phyloP scores from a whole-genome alignment of 257 asterid genomes.

The Ilex asprella region DNA sequence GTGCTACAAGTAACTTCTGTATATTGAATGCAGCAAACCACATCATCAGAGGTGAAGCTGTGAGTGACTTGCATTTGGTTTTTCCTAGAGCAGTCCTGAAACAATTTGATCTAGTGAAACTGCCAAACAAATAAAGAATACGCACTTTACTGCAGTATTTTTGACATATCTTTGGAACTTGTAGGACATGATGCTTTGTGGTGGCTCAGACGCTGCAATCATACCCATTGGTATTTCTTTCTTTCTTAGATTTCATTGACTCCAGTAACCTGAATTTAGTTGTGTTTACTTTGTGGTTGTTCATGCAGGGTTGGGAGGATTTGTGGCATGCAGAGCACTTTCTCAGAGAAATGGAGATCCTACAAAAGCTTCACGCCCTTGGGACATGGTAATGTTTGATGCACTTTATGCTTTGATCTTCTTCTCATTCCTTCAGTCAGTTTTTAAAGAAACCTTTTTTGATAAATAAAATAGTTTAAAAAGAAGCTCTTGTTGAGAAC shows the following conservation, averaged over 20 bases:
- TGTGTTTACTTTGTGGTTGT: background rate
- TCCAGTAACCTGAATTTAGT: background rate
- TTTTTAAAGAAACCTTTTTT: background rate
- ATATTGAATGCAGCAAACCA: conserved; percentile 68
- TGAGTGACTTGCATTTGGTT: conserved; percentile 6
- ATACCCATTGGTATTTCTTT: conserved; percentile 28
- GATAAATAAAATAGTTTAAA: no score
- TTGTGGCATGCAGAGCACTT: conserved; percentile 67
- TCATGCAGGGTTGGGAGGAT: conserved; percentile 44
- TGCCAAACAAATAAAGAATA: no score
- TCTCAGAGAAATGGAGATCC: conserved; percentile 71
- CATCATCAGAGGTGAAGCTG: conserved; percentile 59
- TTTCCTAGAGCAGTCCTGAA: background rate
- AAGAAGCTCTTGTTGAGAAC: no score
- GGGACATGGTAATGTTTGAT: conserved; percentile 30
- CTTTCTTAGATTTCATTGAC: background rate
- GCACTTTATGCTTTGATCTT: background rate
- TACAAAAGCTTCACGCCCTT: conserved; percentile 62
- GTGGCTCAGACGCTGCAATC: conserved; percentile 65
- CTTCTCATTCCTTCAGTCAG: background rate
- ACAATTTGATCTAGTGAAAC: background rate
- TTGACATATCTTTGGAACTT: background rate
- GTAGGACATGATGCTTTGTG: conserved; percentile 56
- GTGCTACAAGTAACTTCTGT: conserved; percentile 68
- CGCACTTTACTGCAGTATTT: background rate